A percentile compares a stretch with the other conserved stretches of the same genome.
Conservation (phyloP, 768 basidiomycete species). For the Lentinula aciculospora region DNA sequence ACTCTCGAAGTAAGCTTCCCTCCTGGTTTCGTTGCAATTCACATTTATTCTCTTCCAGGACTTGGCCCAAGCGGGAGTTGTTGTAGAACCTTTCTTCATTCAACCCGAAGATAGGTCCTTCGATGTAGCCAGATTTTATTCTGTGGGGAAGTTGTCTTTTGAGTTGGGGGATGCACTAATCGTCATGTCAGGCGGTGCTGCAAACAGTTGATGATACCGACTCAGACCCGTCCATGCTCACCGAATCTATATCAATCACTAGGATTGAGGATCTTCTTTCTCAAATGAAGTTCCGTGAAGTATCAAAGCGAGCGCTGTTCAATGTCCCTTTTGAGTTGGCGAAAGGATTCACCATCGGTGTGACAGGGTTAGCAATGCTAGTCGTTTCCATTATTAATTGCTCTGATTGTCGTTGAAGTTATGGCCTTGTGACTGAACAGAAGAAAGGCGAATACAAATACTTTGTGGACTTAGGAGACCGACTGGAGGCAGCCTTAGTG, state of each 20-base stretch:
- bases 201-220: conserved; percentile 42
- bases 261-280: conserved; percentile 71
- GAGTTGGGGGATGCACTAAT: not conserved
- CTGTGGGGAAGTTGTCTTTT: conserved; percentile 43
- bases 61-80: conserved; percentile 70
- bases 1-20: conserved; percentile 53
- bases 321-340: conserved; percentile 78
- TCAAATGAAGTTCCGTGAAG: conserved; percentile 79
- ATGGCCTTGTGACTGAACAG: conserved; percentile 84
- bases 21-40: not conserved
- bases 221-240: conserved; percentile 41
- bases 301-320: conserved; percentile 79
- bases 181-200: conserved; percentile 48
- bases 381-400: not conserved
- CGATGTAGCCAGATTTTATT: conserved; percentile 71
- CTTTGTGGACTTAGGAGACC: conserved; percentile 73
- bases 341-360: conserved; percentile 65
- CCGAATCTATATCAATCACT: conserved; percentile 70
- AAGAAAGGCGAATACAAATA: conserved; percentile 79
- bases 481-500: conserved; percentile 68
- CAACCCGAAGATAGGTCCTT: conserved; percentile 63
- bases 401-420: conserved; percentile 41
- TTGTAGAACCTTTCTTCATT: conserved; percentile 88
- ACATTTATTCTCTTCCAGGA: conserved; percentile 49
- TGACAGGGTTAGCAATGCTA: conserved; percentile 61